phyloP scores from a whole-genome alignment of 352 stramenopile genomes.

The Stramenopiles sp. region DNA sequence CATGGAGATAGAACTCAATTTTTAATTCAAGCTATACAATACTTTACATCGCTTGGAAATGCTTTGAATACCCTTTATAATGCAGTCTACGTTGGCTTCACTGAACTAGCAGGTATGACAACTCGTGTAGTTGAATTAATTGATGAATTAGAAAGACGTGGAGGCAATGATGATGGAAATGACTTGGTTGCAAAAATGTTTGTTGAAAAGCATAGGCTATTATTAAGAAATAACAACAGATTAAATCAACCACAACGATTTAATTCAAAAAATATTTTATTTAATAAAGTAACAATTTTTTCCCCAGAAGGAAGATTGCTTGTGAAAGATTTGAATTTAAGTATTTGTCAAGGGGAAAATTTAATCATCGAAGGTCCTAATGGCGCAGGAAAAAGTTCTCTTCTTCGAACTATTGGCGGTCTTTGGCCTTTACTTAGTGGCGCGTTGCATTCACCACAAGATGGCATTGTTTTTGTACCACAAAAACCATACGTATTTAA shows the following conservation, averaged over 20 bases:
- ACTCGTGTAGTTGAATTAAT: neutral
- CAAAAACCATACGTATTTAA: slow-evolving; percentile 3
- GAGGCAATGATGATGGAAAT: neutral
- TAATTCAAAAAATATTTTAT: neutral
- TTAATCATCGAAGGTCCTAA: neutral
- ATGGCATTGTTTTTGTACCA: neutral
- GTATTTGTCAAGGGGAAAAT: neutral
- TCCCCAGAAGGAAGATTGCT: neutral
- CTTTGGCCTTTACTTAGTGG: neutral
- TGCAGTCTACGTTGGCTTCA: neutral
- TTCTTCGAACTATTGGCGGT: neutral
- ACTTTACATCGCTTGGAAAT: slow-evolving; percentile 4
- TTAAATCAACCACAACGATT: too few relatives aligned
- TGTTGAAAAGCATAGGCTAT: neutral
- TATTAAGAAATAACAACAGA: neutral
- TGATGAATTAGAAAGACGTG: neutral
- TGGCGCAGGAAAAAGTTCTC: neutral
- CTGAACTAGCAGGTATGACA: neutral
- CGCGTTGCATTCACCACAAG: neutral
- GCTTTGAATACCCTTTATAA: neutral
- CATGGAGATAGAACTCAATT: neutral
- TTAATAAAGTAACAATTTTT: neutral
- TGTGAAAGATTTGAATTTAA: neutral
- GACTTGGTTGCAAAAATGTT: neutral
- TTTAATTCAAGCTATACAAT: neutral